Evolutionary conservation across 177 flowering plant genomes (phyloP).

Genomic region (Tripterygium wilfordii): DNA sequence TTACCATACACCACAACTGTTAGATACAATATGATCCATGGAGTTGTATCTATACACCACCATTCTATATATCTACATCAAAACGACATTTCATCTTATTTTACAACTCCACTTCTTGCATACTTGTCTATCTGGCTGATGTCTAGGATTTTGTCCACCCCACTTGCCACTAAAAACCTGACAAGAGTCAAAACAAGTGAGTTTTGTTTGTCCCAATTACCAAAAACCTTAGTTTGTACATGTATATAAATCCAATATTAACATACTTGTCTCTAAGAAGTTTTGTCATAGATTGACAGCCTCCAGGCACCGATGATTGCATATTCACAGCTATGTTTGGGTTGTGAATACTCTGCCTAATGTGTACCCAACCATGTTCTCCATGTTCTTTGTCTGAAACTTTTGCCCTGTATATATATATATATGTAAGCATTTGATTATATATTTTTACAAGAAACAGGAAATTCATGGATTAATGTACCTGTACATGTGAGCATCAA

Average conservation of each 20-base stretch:
- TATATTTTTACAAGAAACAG: too few relatives aligned
- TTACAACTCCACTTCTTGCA: constrained; percentile 23
- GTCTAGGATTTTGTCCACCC: constrained; percentile 51
- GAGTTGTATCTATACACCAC: too few relatives aligned
- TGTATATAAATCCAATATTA: not conserved
- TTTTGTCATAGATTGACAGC: constrained; percentile 57
- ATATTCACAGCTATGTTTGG: constrained; percentile 86
- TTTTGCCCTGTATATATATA: constrained; percentile 46
- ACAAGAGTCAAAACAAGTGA: constrained; percentile 1
- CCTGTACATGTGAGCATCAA: constrained; percentile 97
- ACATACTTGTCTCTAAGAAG: constrained; percentile 53
- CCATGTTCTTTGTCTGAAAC: constrained; percentile 56
- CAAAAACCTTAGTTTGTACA: not conserved
- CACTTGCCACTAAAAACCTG: constrained; percentile 58
- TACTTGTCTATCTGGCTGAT: constrained; percentile 42
- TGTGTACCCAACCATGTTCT: constrained; percentile 78
- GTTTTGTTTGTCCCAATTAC: not conserved
- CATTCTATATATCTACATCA: too few relatives aligned
- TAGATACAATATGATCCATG: too few relatives aligned
- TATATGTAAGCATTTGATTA: too few relatives aligned
- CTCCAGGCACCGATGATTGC: constrained; percentile 66
- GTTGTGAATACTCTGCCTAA: constrained; percentile 89
- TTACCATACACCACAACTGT: too few relatives aligned
- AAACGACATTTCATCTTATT: constrained; percentile 5
- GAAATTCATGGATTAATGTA: constrained; percentile 11